phyloP scores from a whole-genome alignment of 2,329 filamentous ascomycete species.

The Cadophora sp. region DNA sequence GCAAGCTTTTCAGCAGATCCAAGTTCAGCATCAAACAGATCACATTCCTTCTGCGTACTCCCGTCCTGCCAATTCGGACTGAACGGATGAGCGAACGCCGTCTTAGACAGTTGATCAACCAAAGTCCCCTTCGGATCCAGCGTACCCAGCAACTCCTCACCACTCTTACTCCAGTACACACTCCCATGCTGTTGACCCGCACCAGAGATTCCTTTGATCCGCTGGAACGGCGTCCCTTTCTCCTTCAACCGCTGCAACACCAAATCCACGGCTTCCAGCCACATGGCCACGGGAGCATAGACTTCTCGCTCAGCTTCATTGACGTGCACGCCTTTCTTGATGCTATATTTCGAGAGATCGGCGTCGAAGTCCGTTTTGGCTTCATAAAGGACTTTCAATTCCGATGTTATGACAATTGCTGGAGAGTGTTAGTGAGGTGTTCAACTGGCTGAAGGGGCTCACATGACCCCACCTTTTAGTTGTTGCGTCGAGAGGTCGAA shows the following conservation, averaged over 20 bases:
- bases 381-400: slow-evolving; percentile 80
- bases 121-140: slow-evolving; percentile 68
- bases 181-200: slow-evolving; percentile 98
- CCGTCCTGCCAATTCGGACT: slow-evolving; percentile 99
- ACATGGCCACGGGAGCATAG: slow-evolving; percentile 91
- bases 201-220: slow-evolving; percentile 83
- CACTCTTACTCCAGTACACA: slow-evolving; percentile 85
- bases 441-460: slow-evolving; percentile 15
- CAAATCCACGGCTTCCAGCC: slow-evolving; percentile 90
- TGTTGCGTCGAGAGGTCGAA: slow-evolving; percentile 98
- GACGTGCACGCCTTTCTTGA: slow-evolving; percentile 86
- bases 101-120: slow-evolving; percentile 69
- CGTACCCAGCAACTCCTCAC: slow-evolving; percentile 65
- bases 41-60: slow-evolving; percentile 91
- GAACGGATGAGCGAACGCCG: slow-evolving; percentile 81
- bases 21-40: slow-evolving; percentile 79
- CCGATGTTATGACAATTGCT: slow-evolving; percentile 85
- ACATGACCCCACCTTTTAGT: slow-evolving; percentile 72
- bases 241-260: slow-evolving; percentile 77
- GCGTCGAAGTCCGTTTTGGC: slow-evolving; percentile 96
- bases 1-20: slow-evolving; percentile 74
- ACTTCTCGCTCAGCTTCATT: slow-evolving; percentile 87
- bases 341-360: slow-evolving; percentile 78
- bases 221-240: slow-evolving; percentile 73
- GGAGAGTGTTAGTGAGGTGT: slow-evolving; percentile 30